Percentiles rank a stretch among this genome's conserved stretches.
phyloP scores from a whole-genome alignment of 2,329 filamentous ascomycete species.

The Botrytis cinerea region DNA sequence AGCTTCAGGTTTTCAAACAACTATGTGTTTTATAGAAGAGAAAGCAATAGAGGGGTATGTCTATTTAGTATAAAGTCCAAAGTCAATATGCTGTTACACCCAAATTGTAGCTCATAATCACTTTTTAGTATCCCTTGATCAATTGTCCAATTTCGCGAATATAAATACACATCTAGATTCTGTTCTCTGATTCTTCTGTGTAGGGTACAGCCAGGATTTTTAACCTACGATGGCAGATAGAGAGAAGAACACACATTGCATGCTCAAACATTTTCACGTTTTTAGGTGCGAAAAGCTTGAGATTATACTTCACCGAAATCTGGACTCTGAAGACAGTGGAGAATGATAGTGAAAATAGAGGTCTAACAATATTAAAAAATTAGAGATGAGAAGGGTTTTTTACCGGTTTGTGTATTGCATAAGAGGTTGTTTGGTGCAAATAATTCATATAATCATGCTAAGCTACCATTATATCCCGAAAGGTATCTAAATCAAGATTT shows the following conservation, averaged over 20 bases:
- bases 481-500: background rate
- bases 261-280: background rate
- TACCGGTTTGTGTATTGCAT: background rate
- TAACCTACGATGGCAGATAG: too few relatives aligned
- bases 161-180: background rate
- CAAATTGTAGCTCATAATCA: background rate
- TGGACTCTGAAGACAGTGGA: background rate
- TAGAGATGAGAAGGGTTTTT: background rate
- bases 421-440: background rate
- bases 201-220: too few relatives aligned
- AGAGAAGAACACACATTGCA: background rate
- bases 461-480: background rate
- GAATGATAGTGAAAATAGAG: background rate
- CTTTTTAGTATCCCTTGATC: too few relatives aligned
- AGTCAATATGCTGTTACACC: background rate
- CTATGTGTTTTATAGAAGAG: accelerated
- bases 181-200: background rate
- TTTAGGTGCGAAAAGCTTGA: background rate
- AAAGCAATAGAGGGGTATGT: background rate
- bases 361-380: background rate
- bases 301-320: background rate
- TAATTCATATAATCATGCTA: background rate
- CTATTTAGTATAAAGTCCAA: background rate
- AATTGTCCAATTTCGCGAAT: background rate
- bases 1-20: too few relatives aligned